Conservation (phyloP, 2,329 filamentous ascomycete species). For the Aspergillus aculeatinus region DNA sequence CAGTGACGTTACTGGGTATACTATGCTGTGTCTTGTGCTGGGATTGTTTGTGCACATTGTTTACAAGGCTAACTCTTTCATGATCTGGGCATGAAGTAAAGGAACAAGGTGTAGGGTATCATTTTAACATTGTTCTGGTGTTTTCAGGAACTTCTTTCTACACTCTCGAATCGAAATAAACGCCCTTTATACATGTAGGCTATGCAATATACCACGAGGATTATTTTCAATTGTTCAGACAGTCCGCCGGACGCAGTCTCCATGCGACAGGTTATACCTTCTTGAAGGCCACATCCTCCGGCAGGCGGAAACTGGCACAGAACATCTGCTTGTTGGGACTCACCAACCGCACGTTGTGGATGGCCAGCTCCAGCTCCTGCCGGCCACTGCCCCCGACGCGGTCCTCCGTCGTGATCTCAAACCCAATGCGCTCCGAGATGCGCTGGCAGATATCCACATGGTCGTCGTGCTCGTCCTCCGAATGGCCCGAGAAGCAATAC, state of each 20-base stretch:
- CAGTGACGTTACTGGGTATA: no score
- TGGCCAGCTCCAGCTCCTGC: constrained; percentile 57
- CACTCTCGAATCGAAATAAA: not conserved
- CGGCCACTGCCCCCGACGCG: constrained; percentile 53
- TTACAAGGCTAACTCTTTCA: no score
- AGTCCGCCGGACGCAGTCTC: not conserved
- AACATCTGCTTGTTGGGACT: constrained; percentile 96
- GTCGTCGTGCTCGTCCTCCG: constrained; percentile 66
- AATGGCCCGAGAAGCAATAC: constrained; percentile 90
- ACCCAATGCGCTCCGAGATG: constrained; percentile 61
- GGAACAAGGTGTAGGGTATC: not conserved
- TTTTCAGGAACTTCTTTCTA: not conserved
- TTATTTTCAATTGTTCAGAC: constrained; percentile 14
- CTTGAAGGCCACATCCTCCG: constrained; percentile 74
- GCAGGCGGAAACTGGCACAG: constrained; percentile 87
- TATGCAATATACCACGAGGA: constrained; percentile 14
- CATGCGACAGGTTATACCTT: constrained; percentile 16
- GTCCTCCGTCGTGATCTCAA: constrained; percentile 56
- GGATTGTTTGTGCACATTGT: not conserved
- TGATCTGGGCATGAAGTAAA: not conserved
- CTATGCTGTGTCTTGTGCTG: not conserved
- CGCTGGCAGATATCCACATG: constrained; percentile 63
- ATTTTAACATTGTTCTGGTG: not conserved
- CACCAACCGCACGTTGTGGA: constrained; percentile 75
- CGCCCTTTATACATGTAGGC: not conserved